These are phyloP conservation scores for Orychophragmus violaceus DNA, from an alignment of 345 rosid genomes.

Conservation along the genomic window DNA sequence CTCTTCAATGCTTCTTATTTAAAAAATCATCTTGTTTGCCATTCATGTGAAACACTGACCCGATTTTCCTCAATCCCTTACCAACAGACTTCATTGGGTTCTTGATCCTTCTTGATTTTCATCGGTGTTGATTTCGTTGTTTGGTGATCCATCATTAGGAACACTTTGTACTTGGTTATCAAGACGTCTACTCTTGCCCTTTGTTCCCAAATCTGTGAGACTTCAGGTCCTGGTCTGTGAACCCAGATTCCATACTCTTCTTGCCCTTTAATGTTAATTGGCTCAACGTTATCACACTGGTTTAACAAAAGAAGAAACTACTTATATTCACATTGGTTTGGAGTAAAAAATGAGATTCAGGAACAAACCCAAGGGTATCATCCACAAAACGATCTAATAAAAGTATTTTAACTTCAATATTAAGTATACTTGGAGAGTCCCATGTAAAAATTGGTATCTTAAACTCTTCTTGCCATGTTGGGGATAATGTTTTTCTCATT, in stretches of 20 bases:
- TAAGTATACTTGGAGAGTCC: constrained; percentile 59
- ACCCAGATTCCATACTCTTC: constrained; percentile 68
- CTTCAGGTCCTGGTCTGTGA: constrained; percentile 77
- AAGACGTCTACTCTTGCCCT: constrained; percentile 54
- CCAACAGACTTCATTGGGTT: constrained; percentile 29
- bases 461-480: constrained; percentile 89
- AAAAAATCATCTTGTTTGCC: constrained; percentile 32
- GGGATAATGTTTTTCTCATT: constrained; percentile 65
- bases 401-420: constrained; percentile 79
- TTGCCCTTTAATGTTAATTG: constrained; percentile 68
- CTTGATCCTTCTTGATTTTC: constrained; percentile 45
- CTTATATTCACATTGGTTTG: not conserved
- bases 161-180: constrained; percentile 42
- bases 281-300: constrained; percentile 73
- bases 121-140: constrained; percentile 38
- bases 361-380: constrained; percentile 78
- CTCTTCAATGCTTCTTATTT: constrained; percentile 29
- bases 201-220: constrained; percentile 76
- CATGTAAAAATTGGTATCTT: constrained; percentile 73
- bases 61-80: constrained; percentile 46
- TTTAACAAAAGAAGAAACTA: not conserved
- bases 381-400: constrained; percentile 76
- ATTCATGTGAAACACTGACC: constrained; percentile 46
- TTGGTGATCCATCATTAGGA: constrained; percentile 36
- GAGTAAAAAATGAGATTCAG: not conserved